A percentile compares a stretch with the other conserved stretches of the same genome.
These are phyloP conservation scores for Yarrowia sp. DNA, from an alignment of 805 yeast species.

Conservation along the genomic window DNA sequence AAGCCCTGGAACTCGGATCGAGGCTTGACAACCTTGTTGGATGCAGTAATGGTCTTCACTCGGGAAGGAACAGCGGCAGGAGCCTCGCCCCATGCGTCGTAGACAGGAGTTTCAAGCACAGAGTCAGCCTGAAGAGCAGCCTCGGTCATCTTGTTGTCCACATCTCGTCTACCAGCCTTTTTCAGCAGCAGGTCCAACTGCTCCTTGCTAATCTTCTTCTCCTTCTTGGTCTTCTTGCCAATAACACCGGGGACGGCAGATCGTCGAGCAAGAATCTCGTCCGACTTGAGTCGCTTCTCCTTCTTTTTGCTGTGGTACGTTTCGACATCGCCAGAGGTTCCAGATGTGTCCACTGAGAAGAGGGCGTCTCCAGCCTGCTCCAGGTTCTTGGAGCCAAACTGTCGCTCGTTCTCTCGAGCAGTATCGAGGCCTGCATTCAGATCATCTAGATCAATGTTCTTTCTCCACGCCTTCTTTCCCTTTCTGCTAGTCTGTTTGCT, in stretches of 20 bases:
- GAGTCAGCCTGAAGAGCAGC: constrained; percentile 73
- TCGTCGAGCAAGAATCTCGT: constrained; percentile 74
- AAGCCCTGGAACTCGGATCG: constrained; percentile 31
- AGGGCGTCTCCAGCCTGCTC: constrained; percentile 57
- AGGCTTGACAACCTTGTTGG: constrained; percentile 27
- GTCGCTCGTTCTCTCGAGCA: constrained; percentile 63
- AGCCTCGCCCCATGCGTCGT: constrained; percentile 74
- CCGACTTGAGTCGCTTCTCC: constrained; percentile 59
- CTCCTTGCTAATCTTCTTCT: constrained; percentile 60
- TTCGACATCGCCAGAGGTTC: constrained; percentile 54
- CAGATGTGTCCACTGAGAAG: constrained; percentile 72
- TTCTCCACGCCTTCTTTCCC: constrained; percentile 92
- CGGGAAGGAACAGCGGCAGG: not conserved
- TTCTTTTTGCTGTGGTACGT: constrained; percentile 45
- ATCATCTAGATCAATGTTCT: constrained; percentile 86
- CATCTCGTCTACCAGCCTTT: constrained; percentile 74
- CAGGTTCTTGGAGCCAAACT: constrained; percentile 47
- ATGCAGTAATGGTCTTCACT: constrained; percentile 1
- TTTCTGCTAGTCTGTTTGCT: constrained; percentile 58
- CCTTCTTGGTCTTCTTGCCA: constrained; percentile 49
- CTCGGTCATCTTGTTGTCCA: constrained; percentile 56
- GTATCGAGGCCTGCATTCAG: constrained; percentile 74
- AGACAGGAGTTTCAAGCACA: constrained; percentile 56
- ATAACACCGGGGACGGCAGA: constrained; percentile 78
- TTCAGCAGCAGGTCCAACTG: constrained; percentile 72